phyloP scores from a whole-genome alignment of 78 protist species.

The Protostelium mycophagum region DNA sequence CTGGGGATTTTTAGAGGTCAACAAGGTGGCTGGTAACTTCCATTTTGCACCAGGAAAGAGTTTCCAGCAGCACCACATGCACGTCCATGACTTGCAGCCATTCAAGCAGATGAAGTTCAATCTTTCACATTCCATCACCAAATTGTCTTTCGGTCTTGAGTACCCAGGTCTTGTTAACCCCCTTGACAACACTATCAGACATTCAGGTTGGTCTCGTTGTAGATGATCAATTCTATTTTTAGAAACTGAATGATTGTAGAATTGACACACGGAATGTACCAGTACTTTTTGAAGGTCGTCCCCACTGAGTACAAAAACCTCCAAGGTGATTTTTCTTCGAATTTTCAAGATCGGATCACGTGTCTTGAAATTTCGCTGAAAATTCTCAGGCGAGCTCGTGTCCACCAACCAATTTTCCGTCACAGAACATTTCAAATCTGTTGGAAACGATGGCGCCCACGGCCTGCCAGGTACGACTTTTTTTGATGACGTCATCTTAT shows the following conservation, averaged over 20 bases:
- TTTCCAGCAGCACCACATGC: constrained; percentile 59
- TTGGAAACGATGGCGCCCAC: constrained; percentile 27
- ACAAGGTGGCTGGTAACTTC: constrained; percentile 89
- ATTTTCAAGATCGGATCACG: too few species aligned
- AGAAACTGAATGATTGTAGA: background rate
- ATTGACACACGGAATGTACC: constrained; percentile 57
- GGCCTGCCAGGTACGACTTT: constrained; percentile 44
- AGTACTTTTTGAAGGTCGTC: constrained; percentile 88
- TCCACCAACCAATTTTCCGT: constrained; percentile 85
- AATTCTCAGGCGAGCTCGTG: constrained; percentile 35
- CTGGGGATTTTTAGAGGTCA: constrained; percentile 68
- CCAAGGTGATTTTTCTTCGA: too few species aligned
- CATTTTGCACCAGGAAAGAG: constrained; percentile 85
- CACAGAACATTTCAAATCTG: constrained; percentile 73
- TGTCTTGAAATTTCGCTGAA: too few species aligned
- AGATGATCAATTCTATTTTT: background rate
- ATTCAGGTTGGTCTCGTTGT: constrained; percentile 14
- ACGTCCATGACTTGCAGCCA: constrained; percentile 69
- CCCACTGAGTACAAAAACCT: constrained; percentile 76
- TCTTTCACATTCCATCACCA: constrained; percentile 70
- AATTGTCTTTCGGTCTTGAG: constrained; percentile 75
- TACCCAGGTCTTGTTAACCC: constrained; percentile 89
- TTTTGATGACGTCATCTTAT: background rate
- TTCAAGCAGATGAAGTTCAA: constrained; percentile 58
- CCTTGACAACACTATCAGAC: constrained; percentile 52